A percentile compares a stretch with the other conserved stretches of the same genome.
These are phyloP conservation scores for Sphaceloma murrayae DNA, from an alignment of 2,329 filamentous ascomycete species.

Conservation along the genomic window DNA sequence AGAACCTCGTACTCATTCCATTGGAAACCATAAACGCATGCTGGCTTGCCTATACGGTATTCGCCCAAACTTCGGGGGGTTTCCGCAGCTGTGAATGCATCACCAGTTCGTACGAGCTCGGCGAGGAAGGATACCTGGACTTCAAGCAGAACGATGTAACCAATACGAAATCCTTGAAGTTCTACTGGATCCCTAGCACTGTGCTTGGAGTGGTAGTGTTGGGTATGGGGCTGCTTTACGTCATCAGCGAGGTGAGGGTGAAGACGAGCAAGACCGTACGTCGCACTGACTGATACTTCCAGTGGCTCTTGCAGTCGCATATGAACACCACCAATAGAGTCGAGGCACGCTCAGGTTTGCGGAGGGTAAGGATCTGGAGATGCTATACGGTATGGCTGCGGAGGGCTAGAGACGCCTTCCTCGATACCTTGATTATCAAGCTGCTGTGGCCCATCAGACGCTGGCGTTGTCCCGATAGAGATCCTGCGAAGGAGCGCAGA, in stretches of 20 bases:
- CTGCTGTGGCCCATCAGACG: not conserved
- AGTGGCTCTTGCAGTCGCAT: slow-evolving; percentile 33
- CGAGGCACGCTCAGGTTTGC: not conserved
- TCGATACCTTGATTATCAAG: not conserved
- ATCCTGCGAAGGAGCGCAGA: not conserved
- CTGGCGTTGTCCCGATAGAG: not conserved
- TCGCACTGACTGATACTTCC: not conserved
- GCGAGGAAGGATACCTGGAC: slow-evolving; percentile 36
- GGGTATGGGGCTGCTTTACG: slow-evolving; percentile 29
- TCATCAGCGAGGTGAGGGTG: slow-evolving; percentile 27
- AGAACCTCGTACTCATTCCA: slow-evolving; percentile 25
- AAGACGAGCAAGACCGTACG: not conserved
- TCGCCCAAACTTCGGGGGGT: slow-evolving; percentile 35
- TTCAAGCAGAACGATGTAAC: slow-evolving; percentile 28
- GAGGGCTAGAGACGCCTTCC: not conserved
- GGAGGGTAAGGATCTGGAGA: not conserved
- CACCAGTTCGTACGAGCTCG: slow-evolving; percentile 29
- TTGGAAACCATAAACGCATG: slow-evolving; percentile 31
- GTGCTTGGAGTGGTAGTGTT: slow-evolving; percentile 26
- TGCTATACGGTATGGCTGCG: not conserved
- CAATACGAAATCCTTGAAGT: slow-evolving; percentile 24
- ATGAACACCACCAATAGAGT: slow-evolving; percentile 25
- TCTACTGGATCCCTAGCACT: slow-evolving; percentile 30
- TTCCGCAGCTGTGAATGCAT: slow-evolving; percentile 37
- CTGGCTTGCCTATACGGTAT: slow-evolving; percentile 33